Evolutionary conservation across 768 basidiomycete genomes (phyloP), one percentile per base, ranked within the genome.

Genomic region (Mycena rebaudengoi): DNA sequence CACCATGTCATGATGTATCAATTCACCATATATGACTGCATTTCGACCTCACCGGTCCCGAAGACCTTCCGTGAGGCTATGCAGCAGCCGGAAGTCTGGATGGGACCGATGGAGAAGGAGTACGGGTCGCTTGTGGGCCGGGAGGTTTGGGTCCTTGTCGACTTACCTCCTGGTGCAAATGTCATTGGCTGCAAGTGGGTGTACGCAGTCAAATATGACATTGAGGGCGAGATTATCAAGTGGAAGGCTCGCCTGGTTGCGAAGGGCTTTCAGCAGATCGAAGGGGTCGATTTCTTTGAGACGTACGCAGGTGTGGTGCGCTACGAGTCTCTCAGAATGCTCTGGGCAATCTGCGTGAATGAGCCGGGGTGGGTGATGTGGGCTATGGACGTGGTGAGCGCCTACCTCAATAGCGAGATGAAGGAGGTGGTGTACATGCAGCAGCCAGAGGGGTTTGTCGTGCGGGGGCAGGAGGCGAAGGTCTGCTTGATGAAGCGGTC

Each of bases 351-450:
- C 76, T 11, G 75, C 73, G 5, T 12, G 13, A 0, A 37, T 63
- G 14, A 65, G 71, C 55, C 72, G 71, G 66, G 71, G 73, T 26
- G 37, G 80, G 14, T 63, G 1, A 62, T 78, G 4, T 68, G 74
- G 10, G 77, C 46, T n/a, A 66, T 78, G 20, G 76, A 81, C 61
- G 71, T 80, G 21, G 74, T 75, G 10, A 66, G 65, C 0, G 74
- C 55, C 1, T 57, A 57, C 28, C 53, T 54, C 5, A 54, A 54
- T 29, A 30, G 30, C 30, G 54, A 55, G 1, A 70, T 79, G n/a
- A 71, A 72, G 25, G 62, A 67, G 39, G 50, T 55, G 1, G 76
- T 82, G 51, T 83, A 76, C 65, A 79, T 82, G 76, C 51, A 70
- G 21, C 66, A 74, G 28, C 76, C 75, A 0, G 44, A 46, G 43